Evolutionary conservation across 805 yeast species (phyloP), one percentile per base, ranked within the genome.

Genomic region (Teunomyces stri): DNA sequence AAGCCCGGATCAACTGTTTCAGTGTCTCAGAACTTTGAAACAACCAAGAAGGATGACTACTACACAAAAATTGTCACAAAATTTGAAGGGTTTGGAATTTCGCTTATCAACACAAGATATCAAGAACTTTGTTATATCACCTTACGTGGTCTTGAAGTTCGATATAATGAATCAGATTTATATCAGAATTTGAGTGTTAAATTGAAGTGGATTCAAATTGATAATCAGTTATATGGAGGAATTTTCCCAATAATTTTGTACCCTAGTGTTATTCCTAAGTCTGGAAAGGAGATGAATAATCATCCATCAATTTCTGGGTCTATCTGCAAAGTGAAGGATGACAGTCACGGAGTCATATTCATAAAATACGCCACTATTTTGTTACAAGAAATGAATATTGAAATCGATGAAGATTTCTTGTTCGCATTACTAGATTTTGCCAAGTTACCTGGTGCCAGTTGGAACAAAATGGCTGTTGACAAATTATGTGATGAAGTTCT

Each of bases 231-330:
- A 42, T 89, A 83, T 58, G 96, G 96, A 3, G 87, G 96, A 10
- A 79, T 85, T 1, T 94, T 79, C 68, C 97, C 97, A 2, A 92
- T 91, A 46, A 73, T 94, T 10, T 53, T 94, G 7, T 95, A 89
- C 61, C 99, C 99, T 3, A 85, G 90, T 2, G 90, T 89, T 7
- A 80, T 94, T 42, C 96, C 97, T 1, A 87, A 89, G 58, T 84
- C 89, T 0, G 81, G 85, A 3, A 80, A 80, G 53, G 98, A 92
- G 57, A 80, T 90, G 80, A 85, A 84, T 47, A 83, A 77, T 43
- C 98, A 92, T 63, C 99, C 99, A 0, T 83, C 96, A 0, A 80
- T 94, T 53, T 89, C 96, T 1, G 92, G 87, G 0, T 84, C 97
- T 0, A 64, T 90, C 1, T 85, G 96, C 7, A 79, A 83, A 49